These are phyloP conservation scores for Dactylellina cionopaga DNA, from an alignment of 2,329 filamentous ascomycete genomes.

Conservation along the genomic window DNA sequence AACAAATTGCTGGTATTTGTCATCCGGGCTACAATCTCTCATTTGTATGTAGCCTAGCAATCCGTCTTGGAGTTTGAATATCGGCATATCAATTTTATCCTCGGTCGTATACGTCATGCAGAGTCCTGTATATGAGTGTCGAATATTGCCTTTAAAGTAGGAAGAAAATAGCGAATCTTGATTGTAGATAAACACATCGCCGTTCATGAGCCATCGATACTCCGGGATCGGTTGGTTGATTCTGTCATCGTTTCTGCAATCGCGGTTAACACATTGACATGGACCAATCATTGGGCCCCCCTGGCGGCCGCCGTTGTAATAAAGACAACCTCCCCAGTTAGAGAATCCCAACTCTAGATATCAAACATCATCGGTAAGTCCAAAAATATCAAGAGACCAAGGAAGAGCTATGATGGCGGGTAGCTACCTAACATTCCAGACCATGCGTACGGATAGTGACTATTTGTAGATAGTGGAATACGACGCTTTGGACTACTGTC, in stretches of 20 bases:
- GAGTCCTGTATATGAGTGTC: background rate
- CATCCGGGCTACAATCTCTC: background rate
- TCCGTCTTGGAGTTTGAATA: background rate
- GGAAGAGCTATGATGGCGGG: background rate
- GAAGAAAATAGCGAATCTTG: background rate
- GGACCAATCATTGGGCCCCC: background rate
- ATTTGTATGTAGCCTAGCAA: constrained; percentile 4
- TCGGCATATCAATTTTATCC: background rate
- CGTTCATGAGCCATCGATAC: constrained; percentile 22
- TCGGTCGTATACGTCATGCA: constrained; percentile 5
- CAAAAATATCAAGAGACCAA: background rate
- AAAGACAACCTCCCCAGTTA: constrained; percentile 1
- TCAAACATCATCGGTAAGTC: too few species aligned
- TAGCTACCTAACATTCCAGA: constrained; percentile 30
- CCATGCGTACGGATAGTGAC: constrained; percentile 7
- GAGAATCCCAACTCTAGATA: constrained; percentile 7
- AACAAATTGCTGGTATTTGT: background rate
- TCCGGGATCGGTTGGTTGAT: constrained; percentile 12
- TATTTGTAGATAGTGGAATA: background rate
- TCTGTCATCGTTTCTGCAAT: background rate
- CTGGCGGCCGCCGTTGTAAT: background rate
- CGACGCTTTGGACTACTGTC: background rate
- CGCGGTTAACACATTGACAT: background rate
- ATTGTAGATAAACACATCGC: background rate
- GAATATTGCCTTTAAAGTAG: constrained; percentile 7